Evolutionary conservation across 345 rosid species (phyloP), one percentile per base, ranked within the genome.

Genomic region (Garcia nutans): DNA sequence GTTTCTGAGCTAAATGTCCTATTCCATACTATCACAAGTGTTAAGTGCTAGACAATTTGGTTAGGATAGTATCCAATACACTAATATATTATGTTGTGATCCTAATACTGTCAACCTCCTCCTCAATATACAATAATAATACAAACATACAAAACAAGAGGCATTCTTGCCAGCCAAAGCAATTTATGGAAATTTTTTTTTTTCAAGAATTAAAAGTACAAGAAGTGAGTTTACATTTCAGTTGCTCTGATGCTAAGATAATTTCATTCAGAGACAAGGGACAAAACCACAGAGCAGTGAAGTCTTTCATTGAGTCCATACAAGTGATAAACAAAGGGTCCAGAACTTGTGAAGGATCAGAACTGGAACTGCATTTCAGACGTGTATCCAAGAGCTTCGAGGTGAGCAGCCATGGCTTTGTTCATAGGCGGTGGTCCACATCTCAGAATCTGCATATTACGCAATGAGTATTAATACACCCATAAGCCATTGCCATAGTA

Each of bases 351-450:
- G 6, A 37, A 62, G 24, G 50, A 73, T 93, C 82, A 96, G 90
- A 96, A 96, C 84, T 96, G 97, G 90, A 96, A 96, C 81, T 82
- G 92, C 98, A 93, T 96, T 73, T 89, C 97, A n/a, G 93, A 75
- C 11, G 89, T 15, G 75, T 96, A 96, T 20, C 82, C 97, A 28
- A 96, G 88, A 74, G 86, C 89, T 1, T 96, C 98, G 57, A 96
- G 89, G 82, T 93, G 93, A 56, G 82, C 92, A 31, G 90, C 93
- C n/a, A 54, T 54, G 22, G 58, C 58, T n/a, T 88, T 91, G 92
- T 94, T 94, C 98, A 91, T 94, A 0, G 97, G 97, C 33, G 98
- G 97, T 6, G 97, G 97, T 28, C 98, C 98, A 26, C 97, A 92
- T 83, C 97, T 91, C 76, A 94, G 83, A 72, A 94, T 80, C 98